Conservation (phyloP, 495 filamentous ascomycete genomes). For the Hamigera avellanea region DNA sequence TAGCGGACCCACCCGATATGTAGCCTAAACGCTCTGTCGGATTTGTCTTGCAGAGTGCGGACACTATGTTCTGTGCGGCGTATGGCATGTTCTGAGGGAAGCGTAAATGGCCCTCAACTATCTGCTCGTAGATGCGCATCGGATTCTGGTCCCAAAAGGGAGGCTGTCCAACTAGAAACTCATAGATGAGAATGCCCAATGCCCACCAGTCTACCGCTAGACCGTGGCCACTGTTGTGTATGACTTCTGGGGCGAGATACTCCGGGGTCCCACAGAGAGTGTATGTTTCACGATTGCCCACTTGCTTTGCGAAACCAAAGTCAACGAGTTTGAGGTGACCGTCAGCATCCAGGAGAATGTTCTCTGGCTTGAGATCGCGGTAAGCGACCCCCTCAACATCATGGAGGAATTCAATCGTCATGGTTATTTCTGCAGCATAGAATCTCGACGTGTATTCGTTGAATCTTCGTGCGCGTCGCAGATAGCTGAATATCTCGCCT, state of each 20-base stretch:
- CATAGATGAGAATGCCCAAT: constrained; percentile 87
- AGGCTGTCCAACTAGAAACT: constrained; percentile 90
- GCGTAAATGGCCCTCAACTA: constrained; percentile 30
- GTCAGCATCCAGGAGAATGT: constrained; percentile 81
- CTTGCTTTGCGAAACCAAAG: constrained; percentile 87
- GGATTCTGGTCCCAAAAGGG: constrained; percentile 96
- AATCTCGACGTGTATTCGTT: constrained; percentile 77
- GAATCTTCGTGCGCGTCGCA: constrained; percentile 76
- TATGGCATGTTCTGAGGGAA: constrained; percentile 45
- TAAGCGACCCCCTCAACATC: constrained; percentile 78
- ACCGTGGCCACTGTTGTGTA: constrained; percentile 88
- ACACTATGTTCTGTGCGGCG: constrained; percentile 75
- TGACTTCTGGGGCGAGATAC: constrained; percentile 93
- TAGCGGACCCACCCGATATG: constrained; percentile 67
- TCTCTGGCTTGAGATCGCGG: constrained; percentile 93
- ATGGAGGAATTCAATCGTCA: constrained; percentile 88
- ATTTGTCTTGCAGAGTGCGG: constrained; percentile 78
- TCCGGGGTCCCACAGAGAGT: constrained; percentile 95
- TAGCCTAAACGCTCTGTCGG: constrained; percentile 79
- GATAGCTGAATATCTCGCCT: constrained; percentile 90
- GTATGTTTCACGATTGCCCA: constrained; percentile 63
- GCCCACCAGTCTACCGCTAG: constrained; percentile 99
- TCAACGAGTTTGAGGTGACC: constrained; percentile 97
- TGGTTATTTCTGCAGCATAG: constrained; percentile 90
- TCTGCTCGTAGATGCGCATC: constrained; percentile 85